A percentile compares a stretch with the other conserved stretches of the same genome.
These are phyloP conservation scores for Euptelea pleiosperma DNA, from an alignment of 164 flowering plant genomes.

Conservation along the genomic window DNA sequence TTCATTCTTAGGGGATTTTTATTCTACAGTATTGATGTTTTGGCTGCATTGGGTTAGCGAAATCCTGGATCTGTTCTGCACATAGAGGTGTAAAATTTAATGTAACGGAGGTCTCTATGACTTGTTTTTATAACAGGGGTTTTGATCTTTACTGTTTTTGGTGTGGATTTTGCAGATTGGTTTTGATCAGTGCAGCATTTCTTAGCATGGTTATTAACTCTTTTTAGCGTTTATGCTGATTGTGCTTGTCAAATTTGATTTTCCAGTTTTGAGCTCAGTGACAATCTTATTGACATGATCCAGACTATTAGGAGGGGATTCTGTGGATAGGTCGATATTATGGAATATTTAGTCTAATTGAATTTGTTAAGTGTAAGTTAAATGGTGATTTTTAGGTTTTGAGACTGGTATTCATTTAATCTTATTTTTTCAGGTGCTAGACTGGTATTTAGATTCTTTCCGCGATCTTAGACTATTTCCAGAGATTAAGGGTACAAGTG, in stretches of 20 bases:
- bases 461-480: conserved; percentile 77
- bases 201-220: neutral
- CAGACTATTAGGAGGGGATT: neutral
- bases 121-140: neutral
- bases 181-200: conserved; percentile 1
- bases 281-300: neutral
- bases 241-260: neutral
- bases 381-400: neutral
- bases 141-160: conserved; percentile 1
- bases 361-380: neutral
- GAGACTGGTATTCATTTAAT: neutral
- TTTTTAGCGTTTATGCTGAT: neutral
- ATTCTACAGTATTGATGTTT: neutral
- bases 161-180: neutral
- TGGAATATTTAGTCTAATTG: neutral
- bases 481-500: conserved; percentile 61
- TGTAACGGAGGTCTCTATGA: neutral
- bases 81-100: neutral
- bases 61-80: neutral
- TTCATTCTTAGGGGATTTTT: neutral
- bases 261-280: neutral
- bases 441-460: conserved; percentile 97
- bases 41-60: no score
- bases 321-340: neutral
- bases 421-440: conserved; percentile 61